Evolutionary conservation across 2,329 filamentous ascomycete genomes (phyloP).

Genomic region (Hortaea sp.): DNA sequence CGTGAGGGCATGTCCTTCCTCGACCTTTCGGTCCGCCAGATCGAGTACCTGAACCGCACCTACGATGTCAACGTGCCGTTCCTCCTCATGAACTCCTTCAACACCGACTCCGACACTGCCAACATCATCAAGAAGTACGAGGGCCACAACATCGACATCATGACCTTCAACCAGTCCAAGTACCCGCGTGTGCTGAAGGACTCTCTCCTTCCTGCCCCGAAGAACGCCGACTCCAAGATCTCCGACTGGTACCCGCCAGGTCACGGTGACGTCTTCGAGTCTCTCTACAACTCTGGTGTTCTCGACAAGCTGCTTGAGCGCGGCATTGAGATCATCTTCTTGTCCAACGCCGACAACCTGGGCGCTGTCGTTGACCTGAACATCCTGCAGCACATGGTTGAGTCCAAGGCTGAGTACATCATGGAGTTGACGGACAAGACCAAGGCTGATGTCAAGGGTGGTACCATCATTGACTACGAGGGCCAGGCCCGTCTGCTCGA

Average conservation of each 20-base stretch:
- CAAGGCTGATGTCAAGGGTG: constrained; percentile 99
- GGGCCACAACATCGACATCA: constrained; percentile 97
- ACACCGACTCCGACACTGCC: constrained; percentile 95
- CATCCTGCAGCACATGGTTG: constrained; percentile 98
- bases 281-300: constrained; percentile 96
- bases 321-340: constrained; percentile 94
- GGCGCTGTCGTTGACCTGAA: constrained; percentile 95
- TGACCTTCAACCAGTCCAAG: constrained; percentile 99
- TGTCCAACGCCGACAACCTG: constrained; percentile 98
- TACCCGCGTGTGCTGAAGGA: constrained; percentile 98
- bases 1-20: constrained; percentile 99
- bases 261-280: constrained; percentile 99
- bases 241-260: constrained; percentile 98
- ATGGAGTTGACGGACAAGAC: constrained; percentile 99
- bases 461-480: constrained; percentile 99
- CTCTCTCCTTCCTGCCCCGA: constrained; percentile 90
- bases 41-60: constrained; percentile 97
- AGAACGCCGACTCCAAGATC: constrained; percentile 75
- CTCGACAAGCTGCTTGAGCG: constrained; percentile 92
- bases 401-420: constrained; percentile 95
- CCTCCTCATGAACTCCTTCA: constrained; percentile 99
- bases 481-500: constrained; percentile 92
- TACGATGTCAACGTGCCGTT: constrained; percentile 97
- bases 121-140: constrained; percentile 99
- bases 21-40: constrained; percentile 95